Conservation (phyloP, 1,284 basidiomycete genomes). For the Ceratobasidium papillatum region DNA sequence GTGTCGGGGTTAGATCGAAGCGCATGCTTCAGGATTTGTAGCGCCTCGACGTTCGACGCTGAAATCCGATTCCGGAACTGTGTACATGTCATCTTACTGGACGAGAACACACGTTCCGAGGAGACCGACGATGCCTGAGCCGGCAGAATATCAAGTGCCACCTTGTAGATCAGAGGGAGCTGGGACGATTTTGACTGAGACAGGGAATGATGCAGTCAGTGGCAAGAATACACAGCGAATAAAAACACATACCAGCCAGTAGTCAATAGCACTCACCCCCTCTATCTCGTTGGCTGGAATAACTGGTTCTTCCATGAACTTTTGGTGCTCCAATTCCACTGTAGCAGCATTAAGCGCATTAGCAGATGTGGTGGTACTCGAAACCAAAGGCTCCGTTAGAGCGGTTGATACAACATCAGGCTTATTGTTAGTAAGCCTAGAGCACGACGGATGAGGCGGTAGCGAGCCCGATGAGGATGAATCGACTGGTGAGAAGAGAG, state of each 20-base stretch:
- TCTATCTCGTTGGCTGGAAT: neutral
- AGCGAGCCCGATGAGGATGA: too few relatives aligned
- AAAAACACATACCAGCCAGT: conserved; percentile 8
- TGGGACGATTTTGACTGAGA: neutral
- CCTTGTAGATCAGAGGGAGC: conserved; percentile 6
- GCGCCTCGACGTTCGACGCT: neutral
- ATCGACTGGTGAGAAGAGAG: neutral
- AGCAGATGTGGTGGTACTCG: neutral
- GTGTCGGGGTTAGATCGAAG: neutral
- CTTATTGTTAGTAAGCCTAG: too few relatives aligned
- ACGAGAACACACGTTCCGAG: conserved; percentile 35
- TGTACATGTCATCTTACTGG: conserved; percentile 19
- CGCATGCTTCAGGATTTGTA: neutral
- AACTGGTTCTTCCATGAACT: neutral
- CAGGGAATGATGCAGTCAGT: neutral
- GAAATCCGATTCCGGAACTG: neutral
- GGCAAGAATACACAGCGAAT: neutral
- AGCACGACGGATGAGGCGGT: neutral
- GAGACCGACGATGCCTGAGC: conserved; percentile 37
- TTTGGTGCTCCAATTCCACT: conserved; percentile 1
- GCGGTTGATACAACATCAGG: too few relatives aligned
- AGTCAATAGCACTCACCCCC: neutral
- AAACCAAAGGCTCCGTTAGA: too few relatives aligned
- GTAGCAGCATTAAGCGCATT: neutral
- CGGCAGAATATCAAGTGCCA: conserved; percentile 31